Evolutionary conservation across 148 eudicot species (phyloP).

Genomic region (Pharnaceum exiguum): DNA sequence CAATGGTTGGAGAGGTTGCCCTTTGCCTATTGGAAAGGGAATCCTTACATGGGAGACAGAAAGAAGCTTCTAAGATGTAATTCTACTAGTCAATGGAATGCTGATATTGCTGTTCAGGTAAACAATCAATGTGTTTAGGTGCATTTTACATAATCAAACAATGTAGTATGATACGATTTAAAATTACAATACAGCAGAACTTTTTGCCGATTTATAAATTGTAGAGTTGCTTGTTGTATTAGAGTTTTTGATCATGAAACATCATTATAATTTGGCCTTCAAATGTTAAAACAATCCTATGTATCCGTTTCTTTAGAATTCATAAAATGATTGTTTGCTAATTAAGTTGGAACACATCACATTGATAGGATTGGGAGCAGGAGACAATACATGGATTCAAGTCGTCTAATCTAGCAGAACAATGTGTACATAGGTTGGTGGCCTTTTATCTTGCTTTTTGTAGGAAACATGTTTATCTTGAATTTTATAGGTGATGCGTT

Average conservation of each 20-base stretch:
- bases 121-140: not conserved
- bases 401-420: conserved; percentile 43
- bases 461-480: too few relatives aligned
- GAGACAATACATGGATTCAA: conserved; percentile 42
- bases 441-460: too few relatives aligned
- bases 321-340: too few relatives aligned
- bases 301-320: too few relatives aligned
- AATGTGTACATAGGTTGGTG: conserved; percentile 51
- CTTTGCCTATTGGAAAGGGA: conserved; percentile 66
- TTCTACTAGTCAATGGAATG: conserved; percentile 41
- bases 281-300: too few relatives aligned
- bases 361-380: conserved; percentile 41
- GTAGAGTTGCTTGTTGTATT: too few relatives aligned
- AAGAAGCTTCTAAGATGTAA: conserved; percentile 45
- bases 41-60: conserved; percentile 47
- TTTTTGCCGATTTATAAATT: too few relatives aligned
- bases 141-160: too few relatives aligned
- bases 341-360: not conserved
- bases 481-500: not conserved
- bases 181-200: too few relatives aligned
- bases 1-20: conserved; percentile 50
- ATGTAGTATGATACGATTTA: too few relatives aligned
- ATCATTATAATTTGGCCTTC: too few relatives aligned
- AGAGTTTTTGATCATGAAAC: too few relatives aligned
- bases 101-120: conserved; percentile 51